Percentiles rank a stretch among this genome's conserved stretches.
phyloP scores from a whole-genome alignment of 345 rosid species.

The Dovyalis caffra region DNA sequence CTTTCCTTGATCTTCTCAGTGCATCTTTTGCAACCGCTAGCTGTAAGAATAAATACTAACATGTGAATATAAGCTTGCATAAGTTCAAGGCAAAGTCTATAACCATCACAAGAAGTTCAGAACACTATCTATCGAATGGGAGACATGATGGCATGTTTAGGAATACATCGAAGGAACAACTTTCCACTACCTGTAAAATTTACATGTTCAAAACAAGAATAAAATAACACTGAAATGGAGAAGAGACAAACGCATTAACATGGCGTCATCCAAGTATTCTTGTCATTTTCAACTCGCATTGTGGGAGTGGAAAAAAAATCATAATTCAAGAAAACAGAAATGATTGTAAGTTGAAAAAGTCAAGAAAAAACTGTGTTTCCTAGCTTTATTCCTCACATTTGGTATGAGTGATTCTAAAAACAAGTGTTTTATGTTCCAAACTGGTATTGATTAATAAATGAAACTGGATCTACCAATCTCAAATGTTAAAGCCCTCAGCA shows the following conservation, averaged over 20 bases:
- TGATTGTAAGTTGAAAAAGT: neutral
- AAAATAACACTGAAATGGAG: neutral
- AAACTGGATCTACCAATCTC: slow-evolving; percentile 23
- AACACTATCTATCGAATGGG: neutral
- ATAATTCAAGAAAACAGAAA: neutral
- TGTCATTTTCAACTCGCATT: neutral
- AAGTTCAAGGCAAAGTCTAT: neutral
- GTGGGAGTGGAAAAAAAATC: neutral
- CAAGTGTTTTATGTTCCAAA: slow-evolving; percentile 16
- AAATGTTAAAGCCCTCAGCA: slow-evolving; percentile 87
- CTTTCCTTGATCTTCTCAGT: neutral
- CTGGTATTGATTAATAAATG: slow-evolving; percentile 25
- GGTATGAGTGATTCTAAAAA: slow-evolving; percentile 10
- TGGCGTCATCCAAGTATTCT: neutral
- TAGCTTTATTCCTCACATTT: slow-evolving; percentile 25
- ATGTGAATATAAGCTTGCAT: neutral
- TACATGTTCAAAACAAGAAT: neutral
- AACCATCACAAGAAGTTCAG: neutral
- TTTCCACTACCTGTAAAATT: neutral
- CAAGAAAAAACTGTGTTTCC: slow-evolving; percentile 2
- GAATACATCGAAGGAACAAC: neutral
- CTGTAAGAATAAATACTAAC: neutral
- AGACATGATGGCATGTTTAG: neutral
- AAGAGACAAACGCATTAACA: neutral
- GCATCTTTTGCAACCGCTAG: neutral